A percentile compares a stretch with the other conserved stretches of the same genome.
These are phyloP conservation scores for Kazachstania sp. DNA, from an alignment of 1,139 yeast genomes.

Conservation along the genomic window DNA sequence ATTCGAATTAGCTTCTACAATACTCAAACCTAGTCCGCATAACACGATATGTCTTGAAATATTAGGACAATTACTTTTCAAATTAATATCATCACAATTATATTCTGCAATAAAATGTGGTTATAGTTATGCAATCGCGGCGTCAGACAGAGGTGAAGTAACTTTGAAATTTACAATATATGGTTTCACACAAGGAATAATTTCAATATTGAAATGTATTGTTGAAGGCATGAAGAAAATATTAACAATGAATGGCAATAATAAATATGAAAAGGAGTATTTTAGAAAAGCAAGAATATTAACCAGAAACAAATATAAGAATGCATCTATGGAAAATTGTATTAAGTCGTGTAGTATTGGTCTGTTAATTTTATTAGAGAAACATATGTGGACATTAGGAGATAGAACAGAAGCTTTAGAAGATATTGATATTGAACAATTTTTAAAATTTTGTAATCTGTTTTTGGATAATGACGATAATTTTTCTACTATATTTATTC, in stretches of 20 bases:
- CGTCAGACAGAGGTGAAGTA: constrained; percentile 44
- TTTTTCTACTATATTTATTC: constrained; percentile 38
- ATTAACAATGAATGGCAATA: constrained; percentile 10
- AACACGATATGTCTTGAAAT: constrained; percentile 42
- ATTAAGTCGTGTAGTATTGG: constrained; percentile 41
- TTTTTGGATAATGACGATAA: constrained; percentile 27
- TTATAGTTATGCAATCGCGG: constrained; percentile 45
- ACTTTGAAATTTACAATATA: constrained; percentile 42
- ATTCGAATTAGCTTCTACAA: constrained; percentile 36
- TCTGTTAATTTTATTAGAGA: constrained; percentile 44
- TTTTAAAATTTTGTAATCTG: constrained; percentile 22
- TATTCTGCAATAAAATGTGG: constrained; percentile 47
- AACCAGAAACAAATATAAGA: constrained; percentile 38
- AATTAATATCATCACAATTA: constrained; percentile 33
- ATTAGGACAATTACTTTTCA: constrained; percentile 40
- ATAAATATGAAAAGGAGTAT: constrained; percentile 27
- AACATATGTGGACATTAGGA: constrained; percentile 42
- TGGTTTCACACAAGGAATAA: constrained; percentile 41
- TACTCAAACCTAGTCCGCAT: constrained; percentile 28
- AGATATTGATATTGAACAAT: constrained; percentile 42
- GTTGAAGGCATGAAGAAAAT: no score
- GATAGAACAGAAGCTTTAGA: constrained; percentile 50
- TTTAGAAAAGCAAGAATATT: constrained; percentile 40
- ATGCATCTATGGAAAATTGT: constrained; percentile 35
- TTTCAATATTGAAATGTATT: constrained; percentile 12